Evolutionary conservation across 2,329 filamentous ascomycete genomes (phyloP).

Genomic region (Microdochium nivale): DNA sequence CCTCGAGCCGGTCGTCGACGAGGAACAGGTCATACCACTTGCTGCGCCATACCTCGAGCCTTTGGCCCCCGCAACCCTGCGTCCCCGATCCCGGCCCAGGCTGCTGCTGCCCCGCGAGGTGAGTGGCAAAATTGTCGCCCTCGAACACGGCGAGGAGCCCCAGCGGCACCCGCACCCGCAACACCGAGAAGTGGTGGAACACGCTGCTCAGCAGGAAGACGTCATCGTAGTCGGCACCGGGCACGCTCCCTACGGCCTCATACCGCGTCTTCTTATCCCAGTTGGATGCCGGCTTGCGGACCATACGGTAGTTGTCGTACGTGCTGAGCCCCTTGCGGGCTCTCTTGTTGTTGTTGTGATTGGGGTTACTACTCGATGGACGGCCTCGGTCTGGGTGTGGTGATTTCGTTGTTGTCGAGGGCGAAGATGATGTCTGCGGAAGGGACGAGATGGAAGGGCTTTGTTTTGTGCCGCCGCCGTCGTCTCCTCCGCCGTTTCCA

Average conservation of each 20-base stretch:
- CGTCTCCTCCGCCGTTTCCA: neutral
- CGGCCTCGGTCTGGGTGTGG: neutral
- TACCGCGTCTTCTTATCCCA: slow-evolving; percentile 56
- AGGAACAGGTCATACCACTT: slow-evolving; percentile 54
- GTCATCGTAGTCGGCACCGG: slow-evolving; percentile 44
- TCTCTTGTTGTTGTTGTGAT: slow-evolving; percentile 27
- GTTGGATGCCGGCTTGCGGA: slow-evolving; percentile 44
- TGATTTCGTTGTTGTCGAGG: neutral
- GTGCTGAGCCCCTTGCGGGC: slow-evolving; percentile 45
- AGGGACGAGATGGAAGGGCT: neutral
- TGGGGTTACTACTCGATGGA: neutral
- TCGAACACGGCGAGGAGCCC: slow-evolving; percentile 43
- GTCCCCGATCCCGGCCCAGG: slow-evolving; percentile 4
- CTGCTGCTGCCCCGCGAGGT: too few relatives aligned
- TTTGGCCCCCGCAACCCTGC: slow-evolving; percentile 42
- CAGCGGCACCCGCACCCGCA: slow-evolving; percentile 50
- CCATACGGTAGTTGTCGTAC: slow-evolving; percentile 57
- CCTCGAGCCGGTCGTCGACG: slow-evolving; percentile 42
- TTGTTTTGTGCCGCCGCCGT: neutral
- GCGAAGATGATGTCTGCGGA: slow-evolving; percentile 3
- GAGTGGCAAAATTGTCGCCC: too few relatives aligned
- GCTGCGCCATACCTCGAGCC: slow-evolving; percentile 47
- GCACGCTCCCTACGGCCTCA: slow-evolving; percentile 42
- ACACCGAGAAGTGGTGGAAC: slow-evolving; percentile 52
- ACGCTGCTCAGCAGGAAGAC: slow-evolving; percentile 52